These are phyloP conservation scores for Platanthera zijinensis DNA, from an alignment of 106 monocot genomes.

Conservation along the genomic window DNA sequence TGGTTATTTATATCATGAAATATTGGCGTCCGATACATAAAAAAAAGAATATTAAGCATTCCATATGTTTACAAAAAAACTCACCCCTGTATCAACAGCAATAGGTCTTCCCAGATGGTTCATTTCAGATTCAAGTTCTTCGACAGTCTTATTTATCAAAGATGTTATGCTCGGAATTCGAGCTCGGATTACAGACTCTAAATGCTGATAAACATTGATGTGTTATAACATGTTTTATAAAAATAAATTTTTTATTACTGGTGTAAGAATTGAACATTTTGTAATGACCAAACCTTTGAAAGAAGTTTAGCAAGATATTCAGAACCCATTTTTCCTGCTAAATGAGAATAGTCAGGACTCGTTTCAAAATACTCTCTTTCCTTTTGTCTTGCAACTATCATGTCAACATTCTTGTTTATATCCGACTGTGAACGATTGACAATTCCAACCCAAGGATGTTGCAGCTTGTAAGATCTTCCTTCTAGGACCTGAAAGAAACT, in stretches of 20 bases:
- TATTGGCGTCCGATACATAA: background rate
- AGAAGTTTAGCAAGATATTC: conserved; percentile 96
- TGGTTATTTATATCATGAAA: background rate
- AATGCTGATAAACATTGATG: conserved; percentile 49
- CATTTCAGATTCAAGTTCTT: conserved; percentile 84
- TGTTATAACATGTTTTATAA: background rate
- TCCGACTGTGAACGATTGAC: conserved; percentile 99
- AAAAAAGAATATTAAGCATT: background rate
- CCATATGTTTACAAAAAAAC: background rate
- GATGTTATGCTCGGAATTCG: conserved; percentile 91
- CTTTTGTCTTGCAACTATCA: conserved; percentile 89
- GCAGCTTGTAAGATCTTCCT: conserved; percentile 85
- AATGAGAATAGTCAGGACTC: conserved; percentile 93
- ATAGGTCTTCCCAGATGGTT: conserved; percentile 92
- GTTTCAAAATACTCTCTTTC: conserved; percentile 83
- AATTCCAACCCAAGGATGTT: conserved; percentile 99
- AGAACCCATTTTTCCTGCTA: conserved; percentile 96
- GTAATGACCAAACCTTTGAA: conserved; percentile 47
- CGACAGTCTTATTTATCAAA: conserved; percentile 91
- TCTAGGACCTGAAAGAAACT: conserved; percentile 59
- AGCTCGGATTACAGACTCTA: conserved; percentile 75
- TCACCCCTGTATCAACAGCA: conserved; percentile 86
- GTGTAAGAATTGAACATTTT: background rate
- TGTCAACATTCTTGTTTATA: conserved; percentile 96
- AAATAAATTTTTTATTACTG: background rate